Percentiles rank a stretch among this genome's conserved stretches.
Conservation (phyloP, 768 basidiomycete genomes). For the Agaricus blazei region DNA sequence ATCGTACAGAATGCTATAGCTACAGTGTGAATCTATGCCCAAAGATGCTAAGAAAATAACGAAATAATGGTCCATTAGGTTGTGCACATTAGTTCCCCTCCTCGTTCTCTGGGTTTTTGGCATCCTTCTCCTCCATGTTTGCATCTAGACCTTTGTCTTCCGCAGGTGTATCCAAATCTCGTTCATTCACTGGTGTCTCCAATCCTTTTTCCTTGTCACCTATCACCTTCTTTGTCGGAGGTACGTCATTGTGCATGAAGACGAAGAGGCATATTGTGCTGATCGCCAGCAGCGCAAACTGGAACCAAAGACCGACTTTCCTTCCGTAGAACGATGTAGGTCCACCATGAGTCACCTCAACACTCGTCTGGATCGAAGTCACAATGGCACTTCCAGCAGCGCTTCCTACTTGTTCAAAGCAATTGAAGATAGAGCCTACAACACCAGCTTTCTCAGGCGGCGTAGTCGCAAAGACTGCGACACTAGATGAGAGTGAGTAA, state of each 20-base stretch:
- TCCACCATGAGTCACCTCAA: slow-evolving; percentile 13
- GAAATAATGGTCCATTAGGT: no score
- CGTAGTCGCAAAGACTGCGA: slow-evolving; percentile 40
- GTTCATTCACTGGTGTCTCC: no score
- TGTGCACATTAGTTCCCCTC: no score
- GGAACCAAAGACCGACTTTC: not conserved
- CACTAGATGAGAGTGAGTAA: slow-evolving; percentile 20
- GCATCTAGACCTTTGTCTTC: no score
- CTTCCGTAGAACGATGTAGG: not conserved
- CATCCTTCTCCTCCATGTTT: no score
- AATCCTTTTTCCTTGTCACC: no score
- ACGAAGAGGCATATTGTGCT: not conserved
- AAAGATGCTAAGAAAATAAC: no score
- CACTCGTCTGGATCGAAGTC: slow-evolving; percentile 38
- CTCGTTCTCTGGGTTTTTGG: no score
- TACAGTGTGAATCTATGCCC: no score
- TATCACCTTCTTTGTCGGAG: no score
- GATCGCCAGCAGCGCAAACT: not conserved
- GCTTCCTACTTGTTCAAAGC: slow-evolving; percentile 42
- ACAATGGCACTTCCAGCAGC: slow-evolving; percentile 43
- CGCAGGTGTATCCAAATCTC: no score
- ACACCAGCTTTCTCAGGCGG: slow-evolving; percentile 43
- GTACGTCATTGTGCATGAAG: not conserved
- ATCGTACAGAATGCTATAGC: no score
- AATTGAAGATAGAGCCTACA: slow-evolving; percentile 48